These are phyloP conservation scores for Coniochaeta prunicola DNA, from an alignment of 2,329 filamentous ascomycete species.

Conservation along the genomic window DNA sequence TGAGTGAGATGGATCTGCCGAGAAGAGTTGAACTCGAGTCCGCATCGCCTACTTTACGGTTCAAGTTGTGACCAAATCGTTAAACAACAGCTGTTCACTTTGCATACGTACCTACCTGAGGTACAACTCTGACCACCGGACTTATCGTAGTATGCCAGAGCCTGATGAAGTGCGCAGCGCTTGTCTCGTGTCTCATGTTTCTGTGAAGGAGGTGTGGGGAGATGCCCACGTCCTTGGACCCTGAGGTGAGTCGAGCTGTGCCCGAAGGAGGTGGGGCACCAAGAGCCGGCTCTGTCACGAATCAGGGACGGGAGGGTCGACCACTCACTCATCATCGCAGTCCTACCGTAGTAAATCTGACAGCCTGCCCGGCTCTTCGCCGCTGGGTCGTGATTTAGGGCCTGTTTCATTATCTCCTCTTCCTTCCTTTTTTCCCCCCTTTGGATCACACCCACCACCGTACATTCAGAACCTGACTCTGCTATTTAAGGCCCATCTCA, in stretches of 20 bases:
- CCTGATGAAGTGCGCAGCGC: background rate
- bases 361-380: background rate
- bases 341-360: too few relatives aligned
- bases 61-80: too few relatives aligned
- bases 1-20: background rate
- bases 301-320: background rate
- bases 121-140: too few relatives aligned
- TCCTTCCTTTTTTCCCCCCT: background rate
- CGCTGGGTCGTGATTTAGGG: background rate
- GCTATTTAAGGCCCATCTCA: background rate
- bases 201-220: background rate
- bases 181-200: background rate
- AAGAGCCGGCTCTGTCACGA: background rate
- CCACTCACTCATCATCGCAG: background rate
- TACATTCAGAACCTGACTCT: background rate
- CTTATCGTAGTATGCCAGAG: background rate
- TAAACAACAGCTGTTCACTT: too few relatives aligned
- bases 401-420: background rate
- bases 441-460: background rate
- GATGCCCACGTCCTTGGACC: background rate
- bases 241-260: background rate
- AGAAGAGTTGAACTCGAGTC: background rate
- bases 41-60: too few relatives aligned
- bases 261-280: background rate
- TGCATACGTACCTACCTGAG: too few relatives aligned